Conservation (phyloP, 192 early-diverging fungal species). For the Dissophora ornata region DNA sequence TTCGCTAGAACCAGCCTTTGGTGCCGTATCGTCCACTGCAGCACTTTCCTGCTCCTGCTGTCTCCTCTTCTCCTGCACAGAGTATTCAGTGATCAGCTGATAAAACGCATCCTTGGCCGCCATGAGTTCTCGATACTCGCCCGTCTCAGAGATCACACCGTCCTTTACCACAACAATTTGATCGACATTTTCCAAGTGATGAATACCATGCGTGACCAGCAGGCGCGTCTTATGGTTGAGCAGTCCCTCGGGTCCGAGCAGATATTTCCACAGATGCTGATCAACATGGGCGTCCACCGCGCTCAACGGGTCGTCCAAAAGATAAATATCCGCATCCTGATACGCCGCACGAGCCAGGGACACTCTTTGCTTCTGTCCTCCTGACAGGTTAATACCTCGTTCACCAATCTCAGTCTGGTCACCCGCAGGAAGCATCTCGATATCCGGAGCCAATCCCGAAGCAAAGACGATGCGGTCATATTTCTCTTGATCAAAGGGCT, state of each 20-base stretch:
- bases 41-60: not conserved
- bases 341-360: slow-evolving; percentile 83
- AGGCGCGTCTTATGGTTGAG: slow-evolving; percentile 83
- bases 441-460: slow-evolving; percentile 84
- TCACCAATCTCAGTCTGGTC: slow-evolving; percentile 94
- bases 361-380: slow-evolving; percentile 88
- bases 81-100: slow-evolving; percentile 79
- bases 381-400: slow-evolving; percentile 88
- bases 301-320: slow-evolving; percentile 65
- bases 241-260: slow-evolving; percentile 86
- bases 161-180: slow-evolving; percentile 77
- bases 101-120: slow-evolving; percentile 64
- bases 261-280: slow-evolving; percentile 81
- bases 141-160: slow-evolving; percentile 75
- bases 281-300: slow-evolving; percentile 75
- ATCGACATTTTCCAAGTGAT: slow-evolving; percentile 75
- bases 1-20: no score
- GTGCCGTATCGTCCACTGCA: slow-evolving; percentile 1
- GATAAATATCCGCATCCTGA: slow-evolving; percentile 76
- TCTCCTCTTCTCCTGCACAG: slow-evolving; percentile 52
- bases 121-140: slow-evolving; percentile 77
- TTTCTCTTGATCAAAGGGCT: slow-evolving; percentile 73
- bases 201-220: slow-evolving; percentile 85
- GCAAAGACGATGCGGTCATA: slow-evolving; percentile 82
- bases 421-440: slow-evolving; percentile 84